These are phyloP conservation scores for Botrytis squamosa DNA, from an alignment of 2,329 filamentous ascomycete genomes.

Conservation along the genomic window DNA sequence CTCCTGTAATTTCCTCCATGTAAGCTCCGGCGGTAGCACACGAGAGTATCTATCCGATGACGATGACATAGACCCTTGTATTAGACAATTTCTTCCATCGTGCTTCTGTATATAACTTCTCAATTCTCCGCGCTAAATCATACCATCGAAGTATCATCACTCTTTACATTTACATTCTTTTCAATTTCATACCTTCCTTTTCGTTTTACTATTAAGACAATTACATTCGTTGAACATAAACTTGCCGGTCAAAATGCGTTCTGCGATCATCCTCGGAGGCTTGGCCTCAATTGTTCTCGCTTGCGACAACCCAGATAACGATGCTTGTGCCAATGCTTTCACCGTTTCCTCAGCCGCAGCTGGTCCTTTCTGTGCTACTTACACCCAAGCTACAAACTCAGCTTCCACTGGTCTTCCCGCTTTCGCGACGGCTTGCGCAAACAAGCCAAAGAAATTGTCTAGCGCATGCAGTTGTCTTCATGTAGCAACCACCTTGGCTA, in stretches of 20 bases:
- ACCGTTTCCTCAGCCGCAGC: neutral
- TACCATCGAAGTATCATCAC: neutral
- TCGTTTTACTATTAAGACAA: neutral
- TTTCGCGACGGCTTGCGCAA: slow-evolving; percentile 22
- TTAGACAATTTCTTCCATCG: neutral
- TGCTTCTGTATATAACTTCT: neutral
- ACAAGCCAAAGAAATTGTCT: slow-evolving; percentile 26
- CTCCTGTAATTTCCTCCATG: slow-evolving; percentile 8
- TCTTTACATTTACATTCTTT: slow-evolving; percentile 15
- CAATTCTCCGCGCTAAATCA: neutral
- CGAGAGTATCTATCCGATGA: neutral
- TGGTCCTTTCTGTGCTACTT: slow-evolving; percentile 25
- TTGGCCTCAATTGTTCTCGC: slow-evolving; percentile 24
- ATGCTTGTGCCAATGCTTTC: slow-evolving; percentile 25
- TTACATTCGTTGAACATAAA: slow-evolving; percentile 7
- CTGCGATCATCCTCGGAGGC: slow-evolving; percentile 24
- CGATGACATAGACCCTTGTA: neutral
- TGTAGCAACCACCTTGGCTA: slow-evolving; percentile 7
- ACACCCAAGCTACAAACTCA: slow-evolving; percentile 21
- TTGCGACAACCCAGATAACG: slow-evolving; percentile 24
- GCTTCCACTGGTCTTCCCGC: slow-evolving; percentile 21
- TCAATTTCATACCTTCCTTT: neutral
- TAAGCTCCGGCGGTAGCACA: neutral
- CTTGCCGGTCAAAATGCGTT: slow-evolving; percentile 25
- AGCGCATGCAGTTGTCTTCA: slow-evolving; percentile 27